Evolutionary conservation across 2,329 filamentous ascomycete genomes (phyloP), one percentile per base, ranked within the genome.

Genomic region (Neonectria ditissima): DNA sequence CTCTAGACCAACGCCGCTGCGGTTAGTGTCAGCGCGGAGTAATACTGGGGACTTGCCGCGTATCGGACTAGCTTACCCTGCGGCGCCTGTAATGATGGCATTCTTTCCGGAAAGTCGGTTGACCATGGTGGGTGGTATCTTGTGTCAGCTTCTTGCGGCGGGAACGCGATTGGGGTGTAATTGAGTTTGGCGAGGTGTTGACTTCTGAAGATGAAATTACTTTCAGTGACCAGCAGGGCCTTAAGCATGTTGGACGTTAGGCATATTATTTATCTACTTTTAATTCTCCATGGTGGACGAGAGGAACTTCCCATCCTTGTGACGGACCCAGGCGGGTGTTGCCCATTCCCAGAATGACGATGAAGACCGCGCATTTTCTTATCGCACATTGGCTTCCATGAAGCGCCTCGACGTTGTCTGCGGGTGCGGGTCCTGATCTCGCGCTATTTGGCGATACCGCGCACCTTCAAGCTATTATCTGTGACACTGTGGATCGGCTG

Each of bases 1-100:
- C 82, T 97, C 93, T 43, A 97, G 90, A 69, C 94, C 94, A 74
- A 97, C 97, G 74, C 94, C 94, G 73, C 93, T 93, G 74, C 45
- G 14, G n/a, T 13, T 34, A 11, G 0, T 1, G 2, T 45, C 10
- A 44, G 11, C 10, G 16, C 1, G 13, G 10, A 43, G 44, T 34
- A 34, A 41, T 37, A n/a, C 10, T 8, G 13, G 32, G 32, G 5
- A n/a, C n/a, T n/a, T n/a, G n/a, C n/a, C n/a, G n/a, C n/a, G n/a
- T n/a, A n/a, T n/a, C n/a, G n/a, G n/a, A 54, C 4, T 16, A 11
- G 81, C 88, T 79, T 86, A 95, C 92, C 92, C 92, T 74, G 90
- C 93, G 68, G 91, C 93, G 75, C 93, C 93, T 55, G 93, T 97
- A 80, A 97, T 87, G 75, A 97, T 77, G 77, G 85, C 83, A 74